Conservation (phyloP, 805 yeast species). For the Saccharomycopsis sp. region DNA sequence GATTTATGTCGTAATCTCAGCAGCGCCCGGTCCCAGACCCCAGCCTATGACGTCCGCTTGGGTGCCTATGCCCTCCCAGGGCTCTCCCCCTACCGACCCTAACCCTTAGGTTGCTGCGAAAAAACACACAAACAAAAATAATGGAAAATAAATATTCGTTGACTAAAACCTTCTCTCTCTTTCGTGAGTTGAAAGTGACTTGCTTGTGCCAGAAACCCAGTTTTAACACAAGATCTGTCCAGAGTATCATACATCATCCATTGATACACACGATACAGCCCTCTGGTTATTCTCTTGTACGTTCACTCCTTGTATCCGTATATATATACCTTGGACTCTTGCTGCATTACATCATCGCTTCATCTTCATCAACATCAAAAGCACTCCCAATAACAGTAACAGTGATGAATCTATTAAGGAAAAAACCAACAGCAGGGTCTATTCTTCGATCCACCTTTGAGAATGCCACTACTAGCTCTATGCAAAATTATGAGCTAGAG, state of each 20-base stretch:
- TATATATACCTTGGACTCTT: neutral
- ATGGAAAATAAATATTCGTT: neutral
- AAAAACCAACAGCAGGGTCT: constrained; percentile 53
- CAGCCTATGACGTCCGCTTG: neutral
- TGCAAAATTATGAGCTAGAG: constrained; percentile 52
- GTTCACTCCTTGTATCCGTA: neutral
- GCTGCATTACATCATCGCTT: neutral
- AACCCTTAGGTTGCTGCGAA: neutral
- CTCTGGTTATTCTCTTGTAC: neutral
- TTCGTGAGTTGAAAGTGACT: neutral
- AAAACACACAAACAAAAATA: neutral
- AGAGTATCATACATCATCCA: too few species aligned
- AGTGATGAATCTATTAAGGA: constrained; percentile 45
- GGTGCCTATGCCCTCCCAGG: neutral
- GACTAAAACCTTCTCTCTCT: neutral
- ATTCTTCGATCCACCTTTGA: constrained; percentile 52
- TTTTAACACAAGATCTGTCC: neutral
- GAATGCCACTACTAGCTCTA: constrained; percentile 53
- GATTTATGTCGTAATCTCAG: too few species aligned
- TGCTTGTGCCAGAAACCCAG: neutral
- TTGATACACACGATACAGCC: too few species aligned
- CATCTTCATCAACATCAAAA: neutral
- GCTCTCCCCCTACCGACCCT: neutral
- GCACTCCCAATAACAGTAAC: neutral
- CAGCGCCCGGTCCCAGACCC: neutral